These are phyloP conservation scores for Xylaria palmicola DNA, from an alignment of 495 filamentous ascomycete genomes.

Conservation along the genomic window DNA sequence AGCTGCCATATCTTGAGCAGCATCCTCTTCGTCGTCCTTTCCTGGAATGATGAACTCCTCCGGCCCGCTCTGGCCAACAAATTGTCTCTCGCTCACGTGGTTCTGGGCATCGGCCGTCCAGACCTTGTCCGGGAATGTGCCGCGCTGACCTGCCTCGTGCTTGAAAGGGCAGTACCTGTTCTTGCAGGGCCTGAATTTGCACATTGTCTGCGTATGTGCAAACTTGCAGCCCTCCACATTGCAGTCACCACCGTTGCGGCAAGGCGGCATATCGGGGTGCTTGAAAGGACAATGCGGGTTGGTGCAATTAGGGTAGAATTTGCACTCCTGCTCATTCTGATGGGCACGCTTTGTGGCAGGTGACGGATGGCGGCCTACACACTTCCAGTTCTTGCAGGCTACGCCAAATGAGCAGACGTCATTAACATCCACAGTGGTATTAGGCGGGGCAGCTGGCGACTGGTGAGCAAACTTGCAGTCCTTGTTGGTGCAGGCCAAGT, in stretches of 20 bases:
- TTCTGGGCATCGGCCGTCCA: conserved; percentile 69
- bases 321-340: conserved; percentile 84
- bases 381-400: conserved; percentile 94
- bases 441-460: conserved; percentile 85
- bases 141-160: conserved; percentile 86
- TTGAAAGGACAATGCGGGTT: conserved; percentile 83
- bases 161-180: conserved; percentile 84
- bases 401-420: conserved; percentile 83
- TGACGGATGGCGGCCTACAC: conserved; percentile 86
- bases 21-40: conserved; percentile 24
- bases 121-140: conserved; percentile 81
- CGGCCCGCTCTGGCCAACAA: conserved; percentile 64
- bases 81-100: conserved; percentile 90
- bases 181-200: conserved; percentile 89
- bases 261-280: conserved; percentile 75
- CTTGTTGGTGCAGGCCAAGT: conserved; percentile 78
- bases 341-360: conserved; percentile 75
- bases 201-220: conserved; percentile 75
- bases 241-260: conserved; percentile 93
- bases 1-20: conserved; percentile 21
- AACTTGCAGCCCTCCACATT: conserved; percentile 82
- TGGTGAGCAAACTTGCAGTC: conserved; percentile 94
- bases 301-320: conserved; percentile 91
- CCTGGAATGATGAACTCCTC: conserved; percentile 83
- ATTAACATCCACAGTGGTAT: conserved; percentile 67